A percentile compares a stretch with the other conserved stretches of the same genome.
Evolutionary conservation across 2,329 filamentous ascomycete species (phyloP).

Genomic region (Chrysoporthe austroafricana): DNA sequence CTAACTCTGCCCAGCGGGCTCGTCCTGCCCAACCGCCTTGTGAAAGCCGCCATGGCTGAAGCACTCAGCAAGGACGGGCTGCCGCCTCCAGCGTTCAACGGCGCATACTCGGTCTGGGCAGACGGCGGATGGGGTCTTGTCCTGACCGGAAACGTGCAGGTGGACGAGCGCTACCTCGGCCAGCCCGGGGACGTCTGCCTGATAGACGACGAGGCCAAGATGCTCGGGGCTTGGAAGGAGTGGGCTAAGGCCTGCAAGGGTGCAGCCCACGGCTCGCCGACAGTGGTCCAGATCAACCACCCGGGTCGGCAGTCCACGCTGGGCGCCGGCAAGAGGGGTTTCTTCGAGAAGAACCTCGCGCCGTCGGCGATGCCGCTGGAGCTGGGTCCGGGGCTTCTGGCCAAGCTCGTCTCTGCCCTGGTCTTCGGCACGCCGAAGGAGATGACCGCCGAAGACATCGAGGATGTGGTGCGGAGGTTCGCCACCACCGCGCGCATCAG

Average conservation of each 20-base stretch:
- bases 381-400: conserved; percentile 44
- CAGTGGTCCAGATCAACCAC: conserved; percentile 66
- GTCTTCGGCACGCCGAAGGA: conserved; percentile 59
- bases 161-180: conserved; percentile 46
- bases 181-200: conserved; percentile 38
- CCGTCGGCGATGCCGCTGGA: conserved; percentile 46
- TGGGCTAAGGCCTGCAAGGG: conserved; percentile 55
- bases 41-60: conserved; percentile 56
- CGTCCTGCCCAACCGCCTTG: conserved; percentile 58
- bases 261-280: conserved; percentile 50
- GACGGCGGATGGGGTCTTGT: conserved; percentile 57
- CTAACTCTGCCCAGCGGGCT: conserved; percentile 59
- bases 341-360: conserved; percentile 55
- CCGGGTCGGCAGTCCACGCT: conserved; percentile 58
- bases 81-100: conserved; percentile 44
- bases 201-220: conserved; percentile 37
- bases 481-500: conserved; percentile 54
- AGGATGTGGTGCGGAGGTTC: conserved; percentile 56
- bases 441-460: conserved; percentile 59
- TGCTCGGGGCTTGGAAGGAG: conserved; percentile 42
- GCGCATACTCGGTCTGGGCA: conserved; percentile 58
- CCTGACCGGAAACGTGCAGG: conserved; percentile 54
- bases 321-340: conserved; percentile 40
- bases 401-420: conserved; percentile 38
- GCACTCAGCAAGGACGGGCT: conserved; percentile 45